These are phyloP conservation scores for Suhomyces sp. DNA, from an alignment of 805 yeast species.

Conservation along the genomic window DNA sequence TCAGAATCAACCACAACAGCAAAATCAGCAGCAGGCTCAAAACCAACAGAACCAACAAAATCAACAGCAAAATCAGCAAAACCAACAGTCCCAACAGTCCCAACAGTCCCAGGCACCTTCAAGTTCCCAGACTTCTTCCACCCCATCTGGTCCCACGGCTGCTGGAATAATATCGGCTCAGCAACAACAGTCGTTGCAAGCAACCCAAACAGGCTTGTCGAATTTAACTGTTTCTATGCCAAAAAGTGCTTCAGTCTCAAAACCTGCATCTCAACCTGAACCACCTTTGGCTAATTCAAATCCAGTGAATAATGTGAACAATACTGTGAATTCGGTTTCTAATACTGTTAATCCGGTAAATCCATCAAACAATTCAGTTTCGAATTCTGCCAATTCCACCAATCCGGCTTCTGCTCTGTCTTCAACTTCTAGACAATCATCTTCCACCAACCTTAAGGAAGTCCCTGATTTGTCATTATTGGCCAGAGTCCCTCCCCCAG, in stretches of 20 bases:
- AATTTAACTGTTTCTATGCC: neutral
- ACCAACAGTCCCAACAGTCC: conserved; percentile 5
- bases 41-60: conserved; percentile 1
- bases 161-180: conserved; percentile 9
- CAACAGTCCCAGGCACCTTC: conserved; percentile 11
- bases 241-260: neutral
- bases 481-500: conserved; percentile 85
- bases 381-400: neutral
- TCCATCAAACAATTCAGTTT: neutral
- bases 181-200: conserved; percentile 5
- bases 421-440: conserved; percentile 9
- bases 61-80: conserved; percentile 4
- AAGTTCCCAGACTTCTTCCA: neutral
- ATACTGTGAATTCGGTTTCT: neutral
- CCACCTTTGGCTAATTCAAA: neutral
- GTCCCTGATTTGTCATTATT: conserved; percentile 66
- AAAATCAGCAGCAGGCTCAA: conserved; percentile 5
- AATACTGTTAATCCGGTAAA: no score
- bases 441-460: conserved; percentile 17
- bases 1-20: conserved; percentile 1
- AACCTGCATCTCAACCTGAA: conserved; percentile 13
- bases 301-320: neutral
- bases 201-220: neutral
- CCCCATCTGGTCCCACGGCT: conserved; percentile 11
- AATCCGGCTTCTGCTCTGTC: neutral